These are phyloP conservation scores for Cucumis hystrix DNA, from an alignment of 306 rosid genomes.

Conservation along the genomic window DNA sequence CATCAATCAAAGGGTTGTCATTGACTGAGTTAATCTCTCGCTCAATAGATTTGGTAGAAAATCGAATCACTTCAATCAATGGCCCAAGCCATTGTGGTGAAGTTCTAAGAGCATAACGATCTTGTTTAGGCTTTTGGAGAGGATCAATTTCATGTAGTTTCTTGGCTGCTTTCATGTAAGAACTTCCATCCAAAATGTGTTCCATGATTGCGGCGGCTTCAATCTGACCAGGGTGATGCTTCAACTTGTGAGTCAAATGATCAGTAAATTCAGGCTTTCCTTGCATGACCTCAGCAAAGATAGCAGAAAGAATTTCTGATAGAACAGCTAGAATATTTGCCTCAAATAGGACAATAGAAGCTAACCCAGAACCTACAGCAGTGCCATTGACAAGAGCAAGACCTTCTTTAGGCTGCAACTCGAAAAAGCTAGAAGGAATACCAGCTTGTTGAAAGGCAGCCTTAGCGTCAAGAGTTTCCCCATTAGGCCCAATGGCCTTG, in stretches of 20 bases:
- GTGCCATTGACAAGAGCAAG: slow-evolving; percentile 88
- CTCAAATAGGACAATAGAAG: slow-evolving; percentile 72
- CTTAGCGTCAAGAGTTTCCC: slow-evolving; percentile 37
- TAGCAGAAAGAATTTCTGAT: slow-evolving; percentile 58
- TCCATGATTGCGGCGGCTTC: slow-evolving; percentile 99
- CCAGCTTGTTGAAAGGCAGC: slow-evolving; percentile 45
- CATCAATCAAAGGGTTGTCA: slow-evolving; percentile 87
- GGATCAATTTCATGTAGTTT: slow-evolving; percentile 73
- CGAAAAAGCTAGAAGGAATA: slow-evolving; percentile 53
- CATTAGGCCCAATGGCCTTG: slow-evolving; percentile 50
- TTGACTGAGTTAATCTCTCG: slow-evolving; percentile 84
- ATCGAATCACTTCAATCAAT: slow-evolving; percentile 66
- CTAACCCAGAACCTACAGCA: slow-evolving; percentile 80
- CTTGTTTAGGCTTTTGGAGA: slow-evolving; percentile 77
- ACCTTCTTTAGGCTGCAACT: slow-evolving; percentile 85
- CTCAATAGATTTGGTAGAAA: slow-evolving; percentile 66
- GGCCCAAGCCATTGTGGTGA: slow-evolving; percentile 98
- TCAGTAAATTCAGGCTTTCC: slow-evolving; percentile 89
- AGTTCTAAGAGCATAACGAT: slow-evolving; percentile 74
- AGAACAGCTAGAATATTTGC: slow-evolving; percentile 48
- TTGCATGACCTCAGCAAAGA: slow-evolving; percentile 76
- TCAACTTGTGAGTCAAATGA: slow-evolving; percentile 69
- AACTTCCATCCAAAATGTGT: slow-evolving; percentile 76
- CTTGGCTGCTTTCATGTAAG: slow-evolving; percentile 54
- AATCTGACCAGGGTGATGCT: slow-evolving; percentile 92